These are phyloP conservation scores for Aspergillus spinulosporus DNA, from an alignment of 2,329 filamentous ascomycete species.

Conservation along the genomic window DNA sequence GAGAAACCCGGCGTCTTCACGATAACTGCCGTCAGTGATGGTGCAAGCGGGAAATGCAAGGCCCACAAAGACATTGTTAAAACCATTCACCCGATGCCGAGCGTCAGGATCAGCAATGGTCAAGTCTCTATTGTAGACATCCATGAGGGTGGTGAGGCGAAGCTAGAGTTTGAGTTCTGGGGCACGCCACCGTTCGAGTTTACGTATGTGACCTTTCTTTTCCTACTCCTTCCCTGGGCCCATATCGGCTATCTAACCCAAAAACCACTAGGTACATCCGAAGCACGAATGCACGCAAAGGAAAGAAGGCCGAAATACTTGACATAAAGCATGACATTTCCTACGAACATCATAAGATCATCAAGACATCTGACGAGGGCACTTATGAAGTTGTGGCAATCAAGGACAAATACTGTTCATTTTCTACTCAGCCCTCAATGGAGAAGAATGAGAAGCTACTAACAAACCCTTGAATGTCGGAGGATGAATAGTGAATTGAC, in stretches of 20 bases:
- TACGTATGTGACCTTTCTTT: conserved; percentile 53
- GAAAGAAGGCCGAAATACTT: conserved; percentile 74
- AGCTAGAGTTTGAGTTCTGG: conserved; percentile 93
- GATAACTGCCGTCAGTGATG: conserved; percentile 84
- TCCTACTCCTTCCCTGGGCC: background rate
- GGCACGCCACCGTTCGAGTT: conserved; percentile 97
- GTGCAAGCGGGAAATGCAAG: conserved; percentile 77
- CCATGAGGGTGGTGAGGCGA: conserved; percentile 91
- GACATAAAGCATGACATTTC: conserved; percentile 89
- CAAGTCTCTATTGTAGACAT: conserved; percentile 82
- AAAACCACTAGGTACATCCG: conserved; percentile 66
- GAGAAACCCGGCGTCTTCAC: conserved; percentile 86
- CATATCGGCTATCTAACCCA: conserved; percentile 16
- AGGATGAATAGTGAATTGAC: conserved; percentile 21
- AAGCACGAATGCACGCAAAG: conserved; percentile 78
- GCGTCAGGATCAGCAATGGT: conserved; percentile 85
- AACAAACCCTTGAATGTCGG: conserved; percentile 19
- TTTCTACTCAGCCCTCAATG: conserved; percentile 68
- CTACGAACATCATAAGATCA: conserved; percentile 75
- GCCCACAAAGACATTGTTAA: conserved; percentile 77
- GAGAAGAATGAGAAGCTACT: conserved; percentile 48
- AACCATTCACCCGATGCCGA: conserved; percentile 86
- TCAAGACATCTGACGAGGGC: conserved; percentile 87
- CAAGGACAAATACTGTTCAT: conserved; percentile 89
- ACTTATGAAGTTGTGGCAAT: conserved; percentile 97